These are phyloP conservation scores for Microascus cirrosus DNA, from an alignment of 2,329 filamentous ascomycete species.

Conservation along the genomic window DNA sequence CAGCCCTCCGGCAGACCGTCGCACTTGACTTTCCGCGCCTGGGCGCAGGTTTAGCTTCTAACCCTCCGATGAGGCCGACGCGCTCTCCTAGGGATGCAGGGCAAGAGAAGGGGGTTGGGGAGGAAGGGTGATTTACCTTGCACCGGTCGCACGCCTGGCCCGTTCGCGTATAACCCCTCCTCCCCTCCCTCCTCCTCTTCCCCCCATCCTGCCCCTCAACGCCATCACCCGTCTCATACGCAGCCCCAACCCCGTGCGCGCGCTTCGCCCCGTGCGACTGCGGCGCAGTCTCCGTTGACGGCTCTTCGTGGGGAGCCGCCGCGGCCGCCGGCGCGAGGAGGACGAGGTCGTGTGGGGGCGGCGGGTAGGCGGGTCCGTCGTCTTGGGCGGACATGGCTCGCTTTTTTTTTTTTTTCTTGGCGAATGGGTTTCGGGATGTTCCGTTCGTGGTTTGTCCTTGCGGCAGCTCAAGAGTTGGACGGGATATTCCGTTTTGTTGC, in stretches of 20 bases:
- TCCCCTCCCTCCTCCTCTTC: not conserved
- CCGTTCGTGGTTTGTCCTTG: not conserved
- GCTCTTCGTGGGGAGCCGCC: not conserved
- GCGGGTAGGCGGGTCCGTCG: not conserved
- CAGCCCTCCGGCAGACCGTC: conserved; percentile 72
- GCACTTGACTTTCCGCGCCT: conserved; percentile 81
- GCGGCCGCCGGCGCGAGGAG: not conserved
- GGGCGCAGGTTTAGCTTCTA: not conserved
- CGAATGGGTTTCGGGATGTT: not conserved
- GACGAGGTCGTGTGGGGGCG: not conserved
- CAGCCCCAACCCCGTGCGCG: not conserved
- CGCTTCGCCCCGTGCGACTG: not conserved
- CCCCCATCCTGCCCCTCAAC: not conserved
- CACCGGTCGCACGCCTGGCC: conserved; percentile 84
- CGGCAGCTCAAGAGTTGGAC: not conserved
- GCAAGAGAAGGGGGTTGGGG: not conserved
- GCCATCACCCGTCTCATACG: not conserved
- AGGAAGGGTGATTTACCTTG: conserved; percentile 43
- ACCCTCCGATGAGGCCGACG: not conserved
- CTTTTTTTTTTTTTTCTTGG: too few relatives aligned
- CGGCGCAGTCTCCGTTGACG: too few relatives aligned
- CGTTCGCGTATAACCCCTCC: conserved; percentile 44
- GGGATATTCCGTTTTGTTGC: not conserved
- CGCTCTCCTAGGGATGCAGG: not conserved
- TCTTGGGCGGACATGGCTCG: not conserved